Conservation (phyloP, 2,329 filamentous ascomycete genomes). For the Talaromyces albobiverticillius region DNA sequence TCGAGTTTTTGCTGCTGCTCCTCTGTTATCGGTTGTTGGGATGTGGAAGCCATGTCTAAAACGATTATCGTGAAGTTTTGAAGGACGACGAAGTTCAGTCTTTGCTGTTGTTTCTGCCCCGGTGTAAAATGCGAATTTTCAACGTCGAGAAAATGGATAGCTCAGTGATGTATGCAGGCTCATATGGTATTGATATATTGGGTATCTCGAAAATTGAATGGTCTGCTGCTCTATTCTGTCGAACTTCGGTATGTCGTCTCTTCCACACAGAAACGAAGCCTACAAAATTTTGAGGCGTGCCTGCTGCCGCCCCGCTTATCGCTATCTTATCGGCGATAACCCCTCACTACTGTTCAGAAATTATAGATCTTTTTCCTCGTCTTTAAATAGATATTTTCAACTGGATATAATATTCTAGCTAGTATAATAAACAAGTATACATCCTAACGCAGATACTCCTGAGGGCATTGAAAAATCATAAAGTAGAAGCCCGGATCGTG, state of each 20-base stretch:
- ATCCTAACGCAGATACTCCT: background rate
- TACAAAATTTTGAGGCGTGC: conserved; percentile 11
- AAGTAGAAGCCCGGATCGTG: background rate
- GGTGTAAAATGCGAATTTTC: background rate
- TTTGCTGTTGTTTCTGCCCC: conserved; percentile 1
- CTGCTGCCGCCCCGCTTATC: conserved; percentile 12
- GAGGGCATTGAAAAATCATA: background rate
- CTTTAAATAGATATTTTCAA: no score
- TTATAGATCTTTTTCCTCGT: no score
- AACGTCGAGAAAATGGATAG: background rate
- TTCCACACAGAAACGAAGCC: background rate
- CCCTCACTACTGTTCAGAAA: no score
- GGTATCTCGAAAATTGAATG: background rate
- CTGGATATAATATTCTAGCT: background rate
- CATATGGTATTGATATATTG: background rate
- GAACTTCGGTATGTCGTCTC: background rate
- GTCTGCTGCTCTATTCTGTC: background rate
- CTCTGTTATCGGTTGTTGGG: background rate
- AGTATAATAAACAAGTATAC: background rate
- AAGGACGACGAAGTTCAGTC: background rate
- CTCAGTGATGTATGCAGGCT: background rate
- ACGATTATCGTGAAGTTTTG: background rate
- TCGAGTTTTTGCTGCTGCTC: conserved; percentile 61
- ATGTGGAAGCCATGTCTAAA: conserved; percentile 14
- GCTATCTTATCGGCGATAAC: conserved; percentile 12